Conservation (phyloP, 345 rosid genomes). For the Salix caprea region DNA sequence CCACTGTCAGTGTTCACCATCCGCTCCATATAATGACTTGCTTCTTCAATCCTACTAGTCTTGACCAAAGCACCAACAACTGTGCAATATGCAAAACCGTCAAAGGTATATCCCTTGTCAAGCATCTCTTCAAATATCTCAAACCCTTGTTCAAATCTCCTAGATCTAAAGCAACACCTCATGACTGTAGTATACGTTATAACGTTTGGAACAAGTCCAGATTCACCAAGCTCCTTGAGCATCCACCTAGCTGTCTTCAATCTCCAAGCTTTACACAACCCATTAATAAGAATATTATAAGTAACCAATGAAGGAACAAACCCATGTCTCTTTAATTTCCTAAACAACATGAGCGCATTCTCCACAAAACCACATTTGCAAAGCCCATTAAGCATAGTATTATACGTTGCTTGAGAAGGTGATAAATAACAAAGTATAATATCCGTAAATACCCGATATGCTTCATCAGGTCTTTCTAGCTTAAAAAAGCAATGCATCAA, state of each 20-base stretch:
- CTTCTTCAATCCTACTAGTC: conserved; percentile 47
- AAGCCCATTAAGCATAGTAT: conserved; percentile 72
- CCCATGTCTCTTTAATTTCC: conserved; percentile 49
- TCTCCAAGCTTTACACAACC: conserved; percentile 64
- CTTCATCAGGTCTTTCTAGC: conserved; percentile 58
- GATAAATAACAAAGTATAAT: conserved; percentile 31
- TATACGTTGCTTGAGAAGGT: conserved; percentile 53
- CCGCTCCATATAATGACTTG: conserved; percentile 38
- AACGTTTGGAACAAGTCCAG: conserved; percentile 54
- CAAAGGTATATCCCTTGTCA: conserved; percentile 62
- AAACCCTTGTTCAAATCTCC: conserved; percentile 56
- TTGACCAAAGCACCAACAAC: conserved; percentile 66
- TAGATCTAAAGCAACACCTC: conserved; percentile 54
- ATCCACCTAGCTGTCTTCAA: conserved; percentile 50
- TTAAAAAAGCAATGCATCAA: conserved; percentile 75
- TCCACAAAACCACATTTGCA: conserved; percentile 53
- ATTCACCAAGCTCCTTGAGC: conserved; percentile 46
- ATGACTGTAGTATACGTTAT: conserved; percentile 68
- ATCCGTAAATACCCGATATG: conserved; percentile 46
- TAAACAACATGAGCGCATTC: conserved; percentile 55
- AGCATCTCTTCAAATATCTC: conserved; percentile 53
- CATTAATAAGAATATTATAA: conserved; percentile 67
- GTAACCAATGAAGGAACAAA: conserved; percentile 53
- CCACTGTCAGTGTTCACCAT: conserved; percentile 44
- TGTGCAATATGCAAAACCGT: conserved; percentile 68